phyloP scores from a whole-genome alignment of 306 rosid genomes.

The Rubus idaeus region DNA sequence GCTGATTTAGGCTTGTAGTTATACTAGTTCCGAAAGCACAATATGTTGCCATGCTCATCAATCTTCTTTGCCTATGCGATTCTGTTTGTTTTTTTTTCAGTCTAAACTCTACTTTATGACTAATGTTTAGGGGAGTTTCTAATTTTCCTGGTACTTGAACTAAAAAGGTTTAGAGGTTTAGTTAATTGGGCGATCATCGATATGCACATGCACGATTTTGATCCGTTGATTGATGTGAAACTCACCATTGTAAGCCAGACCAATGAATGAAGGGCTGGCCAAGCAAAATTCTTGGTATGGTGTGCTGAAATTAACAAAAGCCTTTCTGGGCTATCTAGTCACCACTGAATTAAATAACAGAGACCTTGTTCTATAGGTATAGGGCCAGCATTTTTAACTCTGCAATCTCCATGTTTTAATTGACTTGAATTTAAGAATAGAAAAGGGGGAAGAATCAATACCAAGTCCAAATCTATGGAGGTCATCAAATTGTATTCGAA shows the following conservation, averaged over 20 bases:
- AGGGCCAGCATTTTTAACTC: neutral
- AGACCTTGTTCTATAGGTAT: neutral
- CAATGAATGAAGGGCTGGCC: too few relatives aligned
- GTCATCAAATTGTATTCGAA: neutral
- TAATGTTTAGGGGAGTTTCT: neutral
- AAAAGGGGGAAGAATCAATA: neutral
- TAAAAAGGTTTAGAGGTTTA: neutral
- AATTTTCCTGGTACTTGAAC: neutral
- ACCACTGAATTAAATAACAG: neutral
- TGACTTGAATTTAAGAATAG: neutral
- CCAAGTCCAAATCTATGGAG: neutral
- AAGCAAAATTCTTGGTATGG: neutral
- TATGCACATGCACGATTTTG: neutral
- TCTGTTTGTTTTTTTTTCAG: neutral
- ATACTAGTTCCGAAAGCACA: neutral
- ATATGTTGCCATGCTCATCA: neutral
- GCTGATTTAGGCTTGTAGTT: slow-evolving; percentile 3
- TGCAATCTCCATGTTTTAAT: neutral
- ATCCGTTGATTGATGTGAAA: neutral
- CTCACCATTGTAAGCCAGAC: neutral
- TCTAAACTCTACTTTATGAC: neutral
- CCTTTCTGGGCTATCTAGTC: neutral
- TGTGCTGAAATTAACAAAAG: neutral
- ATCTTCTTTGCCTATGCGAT: neutral
- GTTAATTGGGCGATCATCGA: neutral